Percentiles rank a stretch among this genome's conserved stretches.
phyloP scores from a whole-genome alignment of 371 early-diverging fungal genomes.

The Lichtheimia corymbifera region DNA sequence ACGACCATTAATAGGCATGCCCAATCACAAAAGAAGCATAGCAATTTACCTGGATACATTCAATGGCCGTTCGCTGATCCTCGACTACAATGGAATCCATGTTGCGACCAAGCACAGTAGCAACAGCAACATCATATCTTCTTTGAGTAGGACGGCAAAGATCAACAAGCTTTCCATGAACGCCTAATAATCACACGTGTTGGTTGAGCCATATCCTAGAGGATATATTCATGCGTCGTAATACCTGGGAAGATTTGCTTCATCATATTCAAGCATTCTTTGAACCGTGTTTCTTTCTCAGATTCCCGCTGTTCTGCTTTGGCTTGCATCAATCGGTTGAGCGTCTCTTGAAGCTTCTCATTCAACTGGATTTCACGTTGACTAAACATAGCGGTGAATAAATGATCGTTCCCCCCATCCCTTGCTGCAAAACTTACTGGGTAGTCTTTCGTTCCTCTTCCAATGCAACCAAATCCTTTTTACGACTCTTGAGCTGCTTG shows the following conservation, averaged over 20 bases:
- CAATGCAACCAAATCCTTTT: constrained; percentile 36
- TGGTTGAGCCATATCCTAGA: no score
- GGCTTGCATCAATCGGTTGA: constrained; percentile 79
- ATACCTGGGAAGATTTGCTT: constrained; percentile 77
- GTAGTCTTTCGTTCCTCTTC: constrained; percentile 47
- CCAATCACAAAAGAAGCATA: not conserved
- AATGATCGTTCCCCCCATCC: not conserved
- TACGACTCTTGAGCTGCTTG: constrained; percentile 32
- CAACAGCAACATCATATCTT: constrained; percentile 88
- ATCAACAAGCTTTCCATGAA: constrained; percentile 92
- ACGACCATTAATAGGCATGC: not conserved
- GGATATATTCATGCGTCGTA: not conserved
- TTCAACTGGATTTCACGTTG: constrained; percentile 74
- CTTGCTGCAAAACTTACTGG: constrained; percentile 24
- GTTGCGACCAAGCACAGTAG: constrained; percentile 75
- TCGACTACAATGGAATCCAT: constrained; percentile 85
- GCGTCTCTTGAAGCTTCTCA: constrained; percentile 76
- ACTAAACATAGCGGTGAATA: constrained; percentile 8
- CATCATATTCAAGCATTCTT: constrained; percentile 77
- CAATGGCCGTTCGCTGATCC: constrained; percentile 75
- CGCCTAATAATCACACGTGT: constrained; percentile 47
- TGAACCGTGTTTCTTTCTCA: constrained; percentile 74
- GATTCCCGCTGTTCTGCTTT: constrained; percentile 80
- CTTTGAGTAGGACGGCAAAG: constrained; percentile 92
- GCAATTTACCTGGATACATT: constrained; percentile 66